Percentiles rank a stretch among this genome's conserved stretches.
Evolutionary conservation across 192 early-diverging fungal species (phyloP).

Genomic region (Backusella sp.): DNA sequence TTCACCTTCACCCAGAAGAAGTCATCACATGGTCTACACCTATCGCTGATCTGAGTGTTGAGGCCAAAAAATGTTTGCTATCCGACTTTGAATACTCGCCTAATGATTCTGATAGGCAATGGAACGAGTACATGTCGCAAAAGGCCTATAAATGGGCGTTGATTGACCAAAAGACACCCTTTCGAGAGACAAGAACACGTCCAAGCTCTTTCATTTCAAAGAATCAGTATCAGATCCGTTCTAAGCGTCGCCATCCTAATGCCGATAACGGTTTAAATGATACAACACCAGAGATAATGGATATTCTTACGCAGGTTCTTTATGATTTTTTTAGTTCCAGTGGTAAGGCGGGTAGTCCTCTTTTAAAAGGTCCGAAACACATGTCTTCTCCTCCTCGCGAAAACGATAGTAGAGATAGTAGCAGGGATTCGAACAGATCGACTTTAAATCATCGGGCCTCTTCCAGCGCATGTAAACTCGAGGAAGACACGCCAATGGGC

Average conservation of each 20-base stretch:
- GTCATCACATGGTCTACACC: neutral
- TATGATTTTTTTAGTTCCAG: neutral
- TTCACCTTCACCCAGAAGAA: neutral
- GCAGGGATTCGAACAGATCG: neutral
- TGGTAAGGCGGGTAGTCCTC: neutral
- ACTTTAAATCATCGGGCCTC: neutral
- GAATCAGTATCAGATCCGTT: neutral
- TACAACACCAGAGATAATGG: neutral
- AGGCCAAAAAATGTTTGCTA: neutral
- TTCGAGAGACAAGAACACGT: neutral
- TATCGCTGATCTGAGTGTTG: neutral
- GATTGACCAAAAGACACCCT: neutral
- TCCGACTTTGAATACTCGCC: neutral
- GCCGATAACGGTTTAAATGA: too few relatives aligned
- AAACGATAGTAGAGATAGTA: neutral
- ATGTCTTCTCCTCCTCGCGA: neutral
- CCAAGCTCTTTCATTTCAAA: neutral
- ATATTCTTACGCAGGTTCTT: neutral
- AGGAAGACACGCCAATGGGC: neutral
- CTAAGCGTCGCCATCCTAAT: neutral
- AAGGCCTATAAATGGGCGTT: neutral
- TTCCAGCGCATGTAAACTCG: neutral
- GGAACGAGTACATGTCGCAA: neutral
- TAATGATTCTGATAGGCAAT: neutral
- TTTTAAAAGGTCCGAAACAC: neutral